Percentiles rank a stretch among this genome's conserved stretches.
Conservation (phyloP, 257 asterid species). For the Eucommia ulmoides region DNA sequence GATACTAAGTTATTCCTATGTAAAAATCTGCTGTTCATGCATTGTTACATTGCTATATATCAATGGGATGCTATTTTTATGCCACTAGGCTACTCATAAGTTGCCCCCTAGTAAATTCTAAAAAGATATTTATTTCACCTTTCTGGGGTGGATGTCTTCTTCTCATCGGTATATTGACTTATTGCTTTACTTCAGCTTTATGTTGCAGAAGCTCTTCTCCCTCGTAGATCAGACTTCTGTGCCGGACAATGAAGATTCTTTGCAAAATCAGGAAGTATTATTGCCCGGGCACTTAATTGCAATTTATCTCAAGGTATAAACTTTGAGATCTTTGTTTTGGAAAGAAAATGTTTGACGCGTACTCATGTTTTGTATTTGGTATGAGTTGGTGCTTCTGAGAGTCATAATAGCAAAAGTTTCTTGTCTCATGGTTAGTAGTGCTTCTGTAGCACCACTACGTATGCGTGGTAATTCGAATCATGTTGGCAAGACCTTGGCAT, state of each 20-base stretch:
- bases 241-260: slow-evolving; percentile 81
- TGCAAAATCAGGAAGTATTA: slow-evolving; percentile 91
- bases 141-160: not conserved
- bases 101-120: too few species aligned
- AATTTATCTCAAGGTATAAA: slow-evolving; percentile 74
- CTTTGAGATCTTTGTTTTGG: slow-evolving; percentile 5
- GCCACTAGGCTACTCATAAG: too few species aligned
- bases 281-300: slow-evolving; percentile 92
- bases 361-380: slow-evolving; percentile 9
- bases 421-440: too few species aligned
- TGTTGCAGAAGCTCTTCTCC: slow-evolving; percentile 98
- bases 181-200: slow-evolving; percentile 40
- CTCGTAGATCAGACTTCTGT: slow-evolving; percentile 89
- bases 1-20: too few species aligned
- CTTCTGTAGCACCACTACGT: too few species aligned
- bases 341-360: slow-evolving; percentile 5
- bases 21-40: too few species aligned
- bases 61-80: too few species aligned
- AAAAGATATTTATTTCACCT: not conserved
- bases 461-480: too few species aligned
- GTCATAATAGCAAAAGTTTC: too few species aligned
- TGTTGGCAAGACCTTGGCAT: too few species aligned
- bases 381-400: too few species aligned
- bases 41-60: too few species aligned
- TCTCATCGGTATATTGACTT: not conserved